Base-by-base conservation (phyloP, 306 rosid genomes). In the Amphicarpaea edgeworthii region DNA sequence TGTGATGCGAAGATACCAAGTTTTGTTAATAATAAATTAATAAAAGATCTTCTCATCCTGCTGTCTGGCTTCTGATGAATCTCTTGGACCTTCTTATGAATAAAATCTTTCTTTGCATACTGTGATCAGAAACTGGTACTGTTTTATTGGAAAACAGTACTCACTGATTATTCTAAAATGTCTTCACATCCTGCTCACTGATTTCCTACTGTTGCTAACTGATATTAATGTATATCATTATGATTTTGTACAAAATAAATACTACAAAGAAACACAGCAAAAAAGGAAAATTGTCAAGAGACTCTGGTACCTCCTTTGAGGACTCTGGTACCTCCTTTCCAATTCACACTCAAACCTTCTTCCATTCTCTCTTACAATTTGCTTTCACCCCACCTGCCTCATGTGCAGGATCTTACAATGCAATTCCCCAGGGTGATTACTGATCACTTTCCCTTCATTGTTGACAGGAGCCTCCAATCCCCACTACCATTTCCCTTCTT, bases 1-100 rank as follows among this genome's bases (percentile, higher is more conserved):
- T 6, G 32, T 70, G 69, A 55, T 73, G 70, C 17, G 47, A 70
- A 32, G 55, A 58, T 73, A 24, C 64, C 10, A 11, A 68, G 63
- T 19, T 72, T 47, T 51, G 9, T 40, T 40, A 34, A 34, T 72
- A 19, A 54, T 54, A 42, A 59, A 51, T 21, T 42, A 30, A 45
- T 59, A 15, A 23, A 59, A 68, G 16, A 41, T 47, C 59, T 68
- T 46, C 9, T 65, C 6, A n/a, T 45, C 55, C 38, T 28, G 11
- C 68, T 55, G n/a, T 68, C 30, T 37, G 54, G 45, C 47, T 30
- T 30, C 34, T 0, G 40, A 34, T 6, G 40, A 34, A 34, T 34
- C 9, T 30, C 40, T 34, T 34, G 7, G 40, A 9, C 40, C 40
- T 34, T 6, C 7, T 34, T 34, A 34, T 6, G 40, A 34, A 34